Evolutionary conservation across 192 early-diverging fungal genomes (phyloP).

Genomic region (Entomortierella chlamydospora): DNA sequence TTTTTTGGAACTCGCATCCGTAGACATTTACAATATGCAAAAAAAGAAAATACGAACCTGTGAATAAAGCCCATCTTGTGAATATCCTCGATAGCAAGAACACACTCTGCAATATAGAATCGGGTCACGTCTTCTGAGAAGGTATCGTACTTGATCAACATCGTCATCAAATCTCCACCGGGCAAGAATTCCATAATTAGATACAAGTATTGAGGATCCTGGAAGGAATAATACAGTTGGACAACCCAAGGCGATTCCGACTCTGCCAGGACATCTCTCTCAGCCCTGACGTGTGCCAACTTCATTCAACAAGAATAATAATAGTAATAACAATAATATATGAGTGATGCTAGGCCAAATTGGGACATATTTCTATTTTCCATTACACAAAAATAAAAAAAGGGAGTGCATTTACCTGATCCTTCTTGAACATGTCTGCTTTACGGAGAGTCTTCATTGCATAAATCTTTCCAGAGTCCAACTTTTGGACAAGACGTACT

Average conservation of each 20-base stretch:
- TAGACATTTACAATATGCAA: not conserved
- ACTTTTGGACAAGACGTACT: slow-evolving; percentile 95
- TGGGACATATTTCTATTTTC: too few relatives aligned
- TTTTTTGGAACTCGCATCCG: not conserved
- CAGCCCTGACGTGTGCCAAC: slow-evolving; percentile 97
- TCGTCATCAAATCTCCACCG: slow-evolving; percentile 99
- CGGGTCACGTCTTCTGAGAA: slow-evolving; percentile 98
- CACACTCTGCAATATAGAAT: slow-evolving; percentile 99
- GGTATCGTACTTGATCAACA: slow-evolving; percentile 98
- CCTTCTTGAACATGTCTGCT: slow-evolving; percentile 98
- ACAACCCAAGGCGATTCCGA: slow-evolving; percentile 98
- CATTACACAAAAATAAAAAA: not conserved
- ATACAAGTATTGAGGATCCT: slow-evolving; percentile 95
- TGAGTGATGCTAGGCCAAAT: not conserved
- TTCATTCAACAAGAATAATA: slow-evolving; percentile 22
- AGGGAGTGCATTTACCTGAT: slow-evolving; percentile 76
- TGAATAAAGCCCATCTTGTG: slow-evolving; percentile 97
- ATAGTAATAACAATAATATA: not conserved
- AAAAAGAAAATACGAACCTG: slow-evolving; percentile 56
- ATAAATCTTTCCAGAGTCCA: slow-evolving; percentile 97
- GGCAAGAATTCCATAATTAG: slow-evolving; percentile 99
- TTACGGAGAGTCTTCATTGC: slow-evolving; percentile 98
- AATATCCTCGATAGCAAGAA: slow-evolving; percentile 92
- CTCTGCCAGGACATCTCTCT: slow-evolving; percentile 97
- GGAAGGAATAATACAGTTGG: slow-evolving; percentile 98